Evolutionary conservation across 2,329 filamentous ascomycete species (phyloP), one percentile per base, ranked within the genome.

Genomic region (Monosporascus sp.): DNA sequence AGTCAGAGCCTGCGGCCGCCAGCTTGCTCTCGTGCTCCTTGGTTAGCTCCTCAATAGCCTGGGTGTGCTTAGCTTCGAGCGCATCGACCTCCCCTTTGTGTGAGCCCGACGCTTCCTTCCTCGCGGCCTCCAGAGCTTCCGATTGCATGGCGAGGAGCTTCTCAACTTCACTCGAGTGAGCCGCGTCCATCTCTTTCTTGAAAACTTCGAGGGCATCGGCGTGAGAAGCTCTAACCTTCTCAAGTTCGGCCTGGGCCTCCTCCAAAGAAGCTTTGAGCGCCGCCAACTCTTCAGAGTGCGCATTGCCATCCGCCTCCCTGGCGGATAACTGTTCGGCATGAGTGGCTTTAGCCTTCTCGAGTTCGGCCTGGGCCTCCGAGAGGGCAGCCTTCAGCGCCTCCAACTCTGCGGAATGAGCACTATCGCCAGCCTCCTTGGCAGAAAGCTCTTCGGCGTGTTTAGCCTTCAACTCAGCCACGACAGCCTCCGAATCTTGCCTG

Each of bases 1-100:
- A 60, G 42, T 69, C 64, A 6, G 62, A 61, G 47, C 57, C 57
- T 20, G 63, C 60, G 2, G 56, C 45, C 18, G 58, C 52, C 17
- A 65, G 57, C 52, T 66, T 66, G 42, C 47, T 50, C 54, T 69
- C 66, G 52, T 62, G 57, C 6, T 60, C 64, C 14, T 66, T 63
- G 42, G 75, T 64, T 25, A 79, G 63, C 57, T 75, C 73, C 58
- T 78, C 72, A n/a, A 81, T 65, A 54, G 80, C 76, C 25, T 65
- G 67, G 37, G 72, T 68, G 61, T 77, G 70, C 59, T 68, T 69
- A 41, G 72, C 65, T 52, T 77, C 68, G 27, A 77, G 69, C 18
- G 58, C 54, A 25, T 57, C 56, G 27, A 63, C 51, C 6, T 49
- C 55, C 20, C 54, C 55, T 34, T 60, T 52, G 46, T 60, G 59